A percentile compares a stretch with the other conserved stretches of the same genome.
These are phyloP conservation scores for Aspergillus olivimuriae DNA, from an alignment of 495 filamentous ascomycete species.

Conservation along the genomic window DNA sequence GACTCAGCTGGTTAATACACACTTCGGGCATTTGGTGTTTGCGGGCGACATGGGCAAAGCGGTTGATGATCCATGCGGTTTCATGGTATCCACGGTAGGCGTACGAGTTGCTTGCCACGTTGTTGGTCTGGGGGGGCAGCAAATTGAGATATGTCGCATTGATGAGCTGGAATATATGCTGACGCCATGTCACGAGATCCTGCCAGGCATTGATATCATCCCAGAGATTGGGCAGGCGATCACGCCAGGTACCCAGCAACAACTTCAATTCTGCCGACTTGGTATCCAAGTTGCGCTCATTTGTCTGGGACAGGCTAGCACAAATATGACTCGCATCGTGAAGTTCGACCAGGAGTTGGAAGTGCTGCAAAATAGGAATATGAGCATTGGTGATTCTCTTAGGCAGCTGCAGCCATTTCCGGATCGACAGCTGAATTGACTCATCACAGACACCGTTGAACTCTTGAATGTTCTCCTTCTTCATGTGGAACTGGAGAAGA, in stretches of 20 bases:
- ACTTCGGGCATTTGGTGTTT: conserved; percentile 97
- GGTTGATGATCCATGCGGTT: conserved; percentile 99
- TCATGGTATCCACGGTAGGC: conserved; percentile 97
- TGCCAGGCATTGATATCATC: conserved; percentile 99
- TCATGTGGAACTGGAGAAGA: conserved; percentile 83
- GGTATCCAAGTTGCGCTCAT: conserved; percentile 74
- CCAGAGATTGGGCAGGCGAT: conserved; percentile 94
- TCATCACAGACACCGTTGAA: conserved; percentile 91
- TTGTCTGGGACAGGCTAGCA: conserved; percentile 78
- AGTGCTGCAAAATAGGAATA: conserved; percentile 91
- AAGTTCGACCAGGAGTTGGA: conserved; percentile 96
- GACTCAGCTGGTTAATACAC: conserved; percentile 91
- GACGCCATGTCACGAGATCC: conserved; percentile 96
- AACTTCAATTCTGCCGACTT: conserved; percentile 96
- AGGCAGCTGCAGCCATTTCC: conserved; percentile 97
- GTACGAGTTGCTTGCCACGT: conserved; percentile 76
- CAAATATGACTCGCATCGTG: conserved; percentile 97
- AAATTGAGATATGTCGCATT: conserved; percentile 88
- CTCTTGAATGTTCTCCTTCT: conserved; percentile 71
- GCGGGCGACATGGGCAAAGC: conserved; percentile 94
- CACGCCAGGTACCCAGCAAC: conserved; percentile 89
- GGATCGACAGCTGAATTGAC: conserved; percentile 89
- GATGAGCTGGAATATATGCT: conserved; percentile 97
- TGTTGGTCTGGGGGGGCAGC: conserved; percentile 72
- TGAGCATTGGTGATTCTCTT: conserved; percentile 91